Conservation (phyloP, 768 basidiomycete genomes). For the Melanogaster broomeanus region DNA sequence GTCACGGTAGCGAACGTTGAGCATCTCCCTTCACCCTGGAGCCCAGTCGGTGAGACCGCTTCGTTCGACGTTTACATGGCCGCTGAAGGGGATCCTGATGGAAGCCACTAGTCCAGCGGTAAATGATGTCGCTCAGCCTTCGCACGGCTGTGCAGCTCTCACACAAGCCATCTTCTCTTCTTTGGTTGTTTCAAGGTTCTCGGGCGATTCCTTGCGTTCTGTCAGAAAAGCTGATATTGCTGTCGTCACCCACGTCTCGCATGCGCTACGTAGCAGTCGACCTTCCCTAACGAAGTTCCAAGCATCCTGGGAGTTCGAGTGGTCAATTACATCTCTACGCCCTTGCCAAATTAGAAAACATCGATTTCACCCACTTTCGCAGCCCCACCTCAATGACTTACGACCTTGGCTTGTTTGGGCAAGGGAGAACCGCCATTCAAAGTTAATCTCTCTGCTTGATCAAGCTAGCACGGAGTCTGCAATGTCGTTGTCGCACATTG, state of each 20-base stretch:
- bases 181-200: conserved; percentile 6
- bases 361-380: conserved; percentile 11
- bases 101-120: conserved; percentile 16
- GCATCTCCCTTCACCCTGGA: conserved; percentile 33
- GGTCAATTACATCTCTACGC: conserved; percentile 19
- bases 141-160: neutral
- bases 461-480: conserved; percentile 20
- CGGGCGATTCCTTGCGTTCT: conserved; percentile 10
- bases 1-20: neutral
- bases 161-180: neutral
- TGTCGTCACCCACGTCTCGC: neutral
- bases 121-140: neutral
- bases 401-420: conserved; percentile 25
- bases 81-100: conserved; percentile 17
- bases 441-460: conserved; percentile 31
- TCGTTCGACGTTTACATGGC: conserved; percentile 25
- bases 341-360: conserved; percentile 15
- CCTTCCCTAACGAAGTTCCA: conserved; percentile 3
- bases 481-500: neutral
- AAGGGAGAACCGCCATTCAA: conserved; percentile 25
- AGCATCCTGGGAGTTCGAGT: neutral
- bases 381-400: conserved; percentile 28
- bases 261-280: conserved; percentile 13
- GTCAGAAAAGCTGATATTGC: too few species aligned
- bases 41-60: conserved; percentile 15